phyloP scores from a whole-genome alignment of 345 rosid genomes.

The Cardiospermum halicacabum region DNA sequence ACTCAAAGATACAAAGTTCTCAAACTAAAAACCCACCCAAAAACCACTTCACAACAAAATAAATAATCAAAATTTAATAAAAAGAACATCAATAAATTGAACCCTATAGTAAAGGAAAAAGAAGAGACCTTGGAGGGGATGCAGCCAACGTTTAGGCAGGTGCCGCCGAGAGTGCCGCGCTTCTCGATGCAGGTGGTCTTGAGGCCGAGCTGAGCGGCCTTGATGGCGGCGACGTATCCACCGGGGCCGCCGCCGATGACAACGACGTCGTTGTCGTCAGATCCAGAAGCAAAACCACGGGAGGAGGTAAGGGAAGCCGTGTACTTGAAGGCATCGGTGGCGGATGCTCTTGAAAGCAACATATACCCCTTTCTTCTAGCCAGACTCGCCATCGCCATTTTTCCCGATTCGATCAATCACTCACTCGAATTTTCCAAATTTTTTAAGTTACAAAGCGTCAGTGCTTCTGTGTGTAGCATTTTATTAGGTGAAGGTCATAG shows the following conservation, averaged over 20 bases:
- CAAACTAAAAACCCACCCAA: too few species aligned
- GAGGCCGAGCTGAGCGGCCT: slow-evolving; percentile 96
- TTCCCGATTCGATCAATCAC: not conserved
- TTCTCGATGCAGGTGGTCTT: slow-evolving; percentile 98
- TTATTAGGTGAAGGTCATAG: not conserved
- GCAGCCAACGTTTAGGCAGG: slow-evolving; percentile 99
- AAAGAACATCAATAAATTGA: not conserved
- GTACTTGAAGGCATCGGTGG: slow-evolving; percentile 47
- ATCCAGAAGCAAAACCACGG: slow-evolving; percentile 77
- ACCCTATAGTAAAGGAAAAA: not conserved
- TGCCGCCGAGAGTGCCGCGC: slow-evolving; percentile 96
- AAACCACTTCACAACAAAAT: too few species aligned
- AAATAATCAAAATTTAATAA: not conserved
- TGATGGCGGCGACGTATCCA: slow-evolving; percentile 98
- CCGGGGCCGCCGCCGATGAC: slow-evolving; percentile 99
- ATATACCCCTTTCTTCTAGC: slow-evolving; percentile 70
- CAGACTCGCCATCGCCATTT: slow-evolving; percentile 87
- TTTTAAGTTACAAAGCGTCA: too few species aligned
- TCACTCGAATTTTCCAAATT: not conserved
- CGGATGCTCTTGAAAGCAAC: slow-evolving; percentile 37
- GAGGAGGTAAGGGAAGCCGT: slow-evolving; percentile 51
- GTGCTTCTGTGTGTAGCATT: not conserved
- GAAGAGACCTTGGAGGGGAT: slow-evolving; percentile 88
- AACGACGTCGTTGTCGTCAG: slow-evolving; percentile 94
- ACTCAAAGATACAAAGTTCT: too few species aligned